These are phyloP conservation scores for Thoreauomyces humboldtii DNA, from an alignment of 192 early-diverging fungal genomes.

Conservation along the genomic window DNA sequence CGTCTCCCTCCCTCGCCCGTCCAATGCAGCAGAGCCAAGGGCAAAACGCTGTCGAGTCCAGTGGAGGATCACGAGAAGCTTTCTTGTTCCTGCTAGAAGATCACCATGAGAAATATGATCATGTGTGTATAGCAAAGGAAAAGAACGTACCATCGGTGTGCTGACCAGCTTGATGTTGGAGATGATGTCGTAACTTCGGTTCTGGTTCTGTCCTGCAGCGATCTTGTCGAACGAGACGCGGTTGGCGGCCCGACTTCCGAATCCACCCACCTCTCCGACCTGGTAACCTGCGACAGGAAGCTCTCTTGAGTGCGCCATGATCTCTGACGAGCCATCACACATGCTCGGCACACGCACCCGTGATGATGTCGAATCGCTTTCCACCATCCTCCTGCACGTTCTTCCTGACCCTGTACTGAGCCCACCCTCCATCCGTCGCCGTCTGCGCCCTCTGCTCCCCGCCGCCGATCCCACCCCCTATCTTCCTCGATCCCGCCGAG, in stretches of 20 bases:
- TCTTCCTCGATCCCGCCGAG: background rate
- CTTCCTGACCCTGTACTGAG: slow-evolving; percentile 39
- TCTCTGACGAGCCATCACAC: background rate
- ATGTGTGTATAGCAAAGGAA: no score
- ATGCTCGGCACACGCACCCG: slow-evolving; percentile 32
- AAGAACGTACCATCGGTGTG: no score
- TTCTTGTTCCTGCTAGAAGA: no score
- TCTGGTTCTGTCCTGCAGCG: slow-evolving; percentile 19
- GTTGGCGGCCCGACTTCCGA: slow-evolving; percentile 21
- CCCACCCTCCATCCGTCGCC: slow-evolving; percentile 27
- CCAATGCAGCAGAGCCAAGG: no score
- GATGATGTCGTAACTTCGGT: slow-evolving; percentile 40
- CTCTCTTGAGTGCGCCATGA: background rate
- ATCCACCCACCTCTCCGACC: background rate
- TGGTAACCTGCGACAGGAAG: slow-evolving; percentile 1
- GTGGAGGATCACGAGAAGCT: no score
- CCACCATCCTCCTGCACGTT: slow-evolving; percentile 29
- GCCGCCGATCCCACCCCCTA: background rate
- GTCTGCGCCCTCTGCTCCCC: background rate
- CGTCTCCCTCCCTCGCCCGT: no score
- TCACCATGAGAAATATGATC: no score
- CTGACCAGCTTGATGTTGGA: slow-evolving; percentile 29
- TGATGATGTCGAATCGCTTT: slow-evolving; percentile 42
- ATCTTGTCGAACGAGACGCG: slow-evolving; percentile 44
- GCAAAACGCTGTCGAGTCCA: no score